These are phyloP conservation scores for Lophiostoma macrostomum DNA, from an alignment of 495 filamentous ascomycete species.

Conservation along the genomic window DNA sequence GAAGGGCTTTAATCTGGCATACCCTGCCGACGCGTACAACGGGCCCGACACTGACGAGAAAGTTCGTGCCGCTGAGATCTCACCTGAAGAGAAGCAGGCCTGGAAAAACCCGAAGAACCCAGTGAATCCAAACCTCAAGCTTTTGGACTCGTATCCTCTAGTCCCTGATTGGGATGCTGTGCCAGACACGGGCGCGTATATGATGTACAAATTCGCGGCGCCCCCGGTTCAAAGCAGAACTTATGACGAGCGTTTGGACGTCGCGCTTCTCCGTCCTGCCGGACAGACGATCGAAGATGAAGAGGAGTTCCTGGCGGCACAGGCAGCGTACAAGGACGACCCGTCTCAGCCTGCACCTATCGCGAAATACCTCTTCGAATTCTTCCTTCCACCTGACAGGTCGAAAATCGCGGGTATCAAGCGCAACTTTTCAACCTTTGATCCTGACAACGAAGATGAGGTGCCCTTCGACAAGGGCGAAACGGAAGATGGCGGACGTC, in stretches of 20 bases:
- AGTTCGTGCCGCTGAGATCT: constrained; percentile 55
- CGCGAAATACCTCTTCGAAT: constrained; percentile 72
- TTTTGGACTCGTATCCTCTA: constrained; percentile 76
- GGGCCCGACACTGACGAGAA: constrained; percentile 49
- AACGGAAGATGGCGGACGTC: constrained; percentile 33
- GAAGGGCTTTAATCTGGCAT: constrained; percentile 82
- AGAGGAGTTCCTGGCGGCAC: constrained; percentile 40
- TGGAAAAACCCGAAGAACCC: constrained; percentile 78
- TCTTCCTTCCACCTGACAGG: constrained; percentile 64
- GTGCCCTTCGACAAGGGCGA: constrained; percentile 60
- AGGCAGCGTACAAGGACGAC: constrained; percentile 60
- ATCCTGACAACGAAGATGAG: constrained; percentile 65
- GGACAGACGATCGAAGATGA: constrained; percentile 47
- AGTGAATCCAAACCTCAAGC: constrained; percentile 69
- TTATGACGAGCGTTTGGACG: constrained; percentile 80
- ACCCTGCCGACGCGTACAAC: constrained; percentile 60
- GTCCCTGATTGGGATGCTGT: constrained; percentile 85
- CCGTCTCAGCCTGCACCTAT: constrained; percentile 59
- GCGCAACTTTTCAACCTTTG: constrained; percentile 66
- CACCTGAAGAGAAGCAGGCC: constrained; percentile 60
- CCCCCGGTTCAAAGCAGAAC: constrained; percentile 60
- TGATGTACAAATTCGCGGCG: constrained; percentile 82
- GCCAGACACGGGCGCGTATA: constrained; percentile 81
- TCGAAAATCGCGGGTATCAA: constrained; percentile 61
- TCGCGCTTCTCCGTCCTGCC: constrained; percentile 70